Percentiles rank a stretch among this genome's conserved stretches.
These are phyloP conservation scores for Penicillium brevicompactum DNA, from an alignment of 2,329 filamentous ascomycete species.

Conservation along the genomic window DNA sequence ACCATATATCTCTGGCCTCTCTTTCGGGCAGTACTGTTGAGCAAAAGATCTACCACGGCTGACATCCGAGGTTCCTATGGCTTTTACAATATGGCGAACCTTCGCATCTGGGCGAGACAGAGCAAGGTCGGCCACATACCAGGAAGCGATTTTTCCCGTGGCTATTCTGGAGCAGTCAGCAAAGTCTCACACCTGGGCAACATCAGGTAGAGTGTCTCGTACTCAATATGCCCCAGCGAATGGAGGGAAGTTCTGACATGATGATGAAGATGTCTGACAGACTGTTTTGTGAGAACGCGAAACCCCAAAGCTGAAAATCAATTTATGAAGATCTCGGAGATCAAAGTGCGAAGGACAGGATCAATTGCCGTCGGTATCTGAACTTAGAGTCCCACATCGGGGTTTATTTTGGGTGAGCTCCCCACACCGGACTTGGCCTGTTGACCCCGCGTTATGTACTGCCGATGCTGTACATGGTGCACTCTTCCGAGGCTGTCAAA, in stretches of 20 bases:
- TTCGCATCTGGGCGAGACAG: slow-evolving; percentile 39
- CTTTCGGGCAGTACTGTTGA: slow-evolving; percentile 26
- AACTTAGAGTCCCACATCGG: too few species aligned
- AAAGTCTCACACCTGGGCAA: background rate
- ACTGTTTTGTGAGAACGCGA: background rate
- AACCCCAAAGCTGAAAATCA: background rate
- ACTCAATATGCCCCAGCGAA: background rate
- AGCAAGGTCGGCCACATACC: slow-evolving; percentile 49
- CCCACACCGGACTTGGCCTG: too few species aligned
- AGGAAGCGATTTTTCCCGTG: slow-evolving; percentile 50
- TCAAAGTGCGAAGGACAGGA: too few species aligned
- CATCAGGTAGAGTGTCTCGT: background rate
- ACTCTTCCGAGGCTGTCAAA: too few species aligned
- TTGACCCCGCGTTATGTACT: too few species aligned
- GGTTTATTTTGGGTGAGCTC: too few species aligned
- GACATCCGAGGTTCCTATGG: slow-evolving; percentile 46
- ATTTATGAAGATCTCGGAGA: too few species aligned
- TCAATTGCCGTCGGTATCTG: too few species aligned
- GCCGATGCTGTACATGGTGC: too few species aligned
- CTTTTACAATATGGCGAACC: slow-evolving; percentile 47
- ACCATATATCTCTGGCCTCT: slow-evolving; percentile 5
- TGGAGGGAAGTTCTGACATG: background rate
- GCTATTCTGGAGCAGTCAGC: slow-evolving; percentile 20
- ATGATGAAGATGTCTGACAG: background rate
- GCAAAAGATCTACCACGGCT: slow-evolving; percentile 45